Base-by-base conservation (phyloP, 2,329 filamentous ascomycete species). In the Alternaria alternata region DNA sequence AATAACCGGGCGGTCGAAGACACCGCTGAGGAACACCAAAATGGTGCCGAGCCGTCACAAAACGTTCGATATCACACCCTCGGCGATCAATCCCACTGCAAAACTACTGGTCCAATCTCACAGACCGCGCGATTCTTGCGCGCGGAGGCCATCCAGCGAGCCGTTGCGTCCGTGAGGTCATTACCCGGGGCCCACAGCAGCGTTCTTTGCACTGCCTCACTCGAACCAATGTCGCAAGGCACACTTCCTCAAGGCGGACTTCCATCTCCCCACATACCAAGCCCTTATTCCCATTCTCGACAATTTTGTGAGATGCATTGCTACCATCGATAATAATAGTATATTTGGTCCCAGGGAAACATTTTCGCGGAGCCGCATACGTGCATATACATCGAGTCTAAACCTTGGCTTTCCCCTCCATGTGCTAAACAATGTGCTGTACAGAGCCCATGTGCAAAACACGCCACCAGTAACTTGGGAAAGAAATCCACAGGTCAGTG, bases 221-320 rank as follows among this genome's bases (percentile, higher is more conserved):
- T 54, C 38, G 36, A 46, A 68, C 64, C 42, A 55, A 51, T n/a
- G 54, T 68, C 57, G 62, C 70, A 60, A 74, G 68, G 69, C 71
- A 60, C 44, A 68, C 54, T 57, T 56, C 57, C 39, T 47, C 65
- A 56, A 75, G 72, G 71, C 71, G 72, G 71, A 72, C 51, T 70
- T 26, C 38, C 48, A 63, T 57, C 24, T 59, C 56, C 42, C 51
- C 56, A 59, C 56, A 48, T 18, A 20, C 56, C 44, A 54, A 49
- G 39, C 39, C 57, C 59, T 61, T 42, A 60, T 54, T 58, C 61
- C 54, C 61, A 52, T 38, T 30, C 54, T 41, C 18, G 48, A 24
- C 30, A 55, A 49, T 28, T 14, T 26, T 58, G 63, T 65, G 60
- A 51, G 59, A 49, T 57, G 36, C 58, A 49, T 63, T 62, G 36